Base-by-base conservation (phyloP, 108 stramenopile genomes). In the Fragilaria radians region DNA sequence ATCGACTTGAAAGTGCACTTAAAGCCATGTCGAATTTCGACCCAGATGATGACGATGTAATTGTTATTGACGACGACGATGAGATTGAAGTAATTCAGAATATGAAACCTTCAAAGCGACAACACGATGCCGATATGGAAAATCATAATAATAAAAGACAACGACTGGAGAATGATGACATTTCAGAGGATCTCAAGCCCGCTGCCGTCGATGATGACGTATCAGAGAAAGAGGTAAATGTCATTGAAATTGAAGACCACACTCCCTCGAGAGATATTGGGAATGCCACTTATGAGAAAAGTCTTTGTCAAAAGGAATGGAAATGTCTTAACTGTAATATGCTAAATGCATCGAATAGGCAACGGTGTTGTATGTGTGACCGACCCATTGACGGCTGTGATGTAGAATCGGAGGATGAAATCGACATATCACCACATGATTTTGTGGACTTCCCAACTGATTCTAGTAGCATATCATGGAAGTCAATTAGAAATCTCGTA, bases 1-100 rank as follows among this genome's bases (percentile, higher is more conserved):
- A 92, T 70, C 66, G 91, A 24, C 68, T 92, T 11, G 91, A 92
- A 57, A 62, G 71, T 3, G 88, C 84, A 46, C 60, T 88, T 63
- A 83, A 83, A 51, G 80, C 77, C 45, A 73, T 92, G 73, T 74
- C 85, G 0, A 78, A 71, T n/a, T 92, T 83, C 65, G 86, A 92
- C 62, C 91, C 91, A 28, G 81, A 85, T 28, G 85, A 92, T 31
- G 91, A 92, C 56, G 85, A 84, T 56, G 85, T 92, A 0, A 86
- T 92, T 77, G 86, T 81, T 50, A 76, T 92, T 19, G 76, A 77
- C 22, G 91, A 92, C 63, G 62, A 64, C 11, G 63, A 72, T 53
- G 73, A 70, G 49, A 66, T 73, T 1, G 74, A 75, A 53, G 71
- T 67, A 26, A 32, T n/a, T n/a, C n/a, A n/a, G n/a, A n/a, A n/a